Conservation (phyloP, 306 rosid genomes). For the Cucurbita moschata region DNA sequence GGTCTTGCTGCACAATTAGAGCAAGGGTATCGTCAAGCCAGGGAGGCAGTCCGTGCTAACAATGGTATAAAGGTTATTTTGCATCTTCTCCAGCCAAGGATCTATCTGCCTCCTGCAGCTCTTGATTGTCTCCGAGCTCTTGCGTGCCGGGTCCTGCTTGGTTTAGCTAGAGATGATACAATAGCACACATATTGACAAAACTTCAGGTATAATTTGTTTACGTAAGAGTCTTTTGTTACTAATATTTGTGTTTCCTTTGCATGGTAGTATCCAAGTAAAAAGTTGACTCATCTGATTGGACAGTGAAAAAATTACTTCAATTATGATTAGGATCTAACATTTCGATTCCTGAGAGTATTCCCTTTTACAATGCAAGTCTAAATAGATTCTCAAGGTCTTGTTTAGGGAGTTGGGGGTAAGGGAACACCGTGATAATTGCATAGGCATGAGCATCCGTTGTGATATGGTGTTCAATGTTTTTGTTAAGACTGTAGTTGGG, state of each 20-base stretch:
- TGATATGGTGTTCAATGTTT: no score
- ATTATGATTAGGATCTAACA: neutral
- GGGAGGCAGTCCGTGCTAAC: constrained; percentile 83
- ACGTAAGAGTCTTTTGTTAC: neutral
- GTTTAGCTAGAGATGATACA: constrained; percentile 87
- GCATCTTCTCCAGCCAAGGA: constrained; percentile 78
- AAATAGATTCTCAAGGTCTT: no score
- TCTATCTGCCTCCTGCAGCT: constrained; percentile 83
- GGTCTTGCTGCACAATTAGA: constrained; percentile 91
- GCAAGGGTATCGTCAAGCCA: constrained; percentile 82
- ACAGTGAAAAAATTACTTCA: neutral
- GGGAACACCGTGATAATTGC: no score
- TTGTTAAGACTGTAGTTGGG: no score
- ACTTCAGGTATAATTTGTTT: constrained; percentile 56
- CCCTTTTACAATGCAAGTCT: neutral
- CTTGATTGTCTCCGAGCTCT: constrained; percentile 95
- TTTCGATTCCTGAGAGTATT: neutral
- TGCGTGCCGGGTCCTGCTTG: constrained; percentile 89
- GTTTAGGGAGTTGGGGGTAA: no score
- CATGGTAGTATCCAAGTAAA: neutral
- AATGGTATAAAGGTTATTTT: constrained; percentile 93
- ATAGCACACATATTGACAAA: constrained; percentile 94
- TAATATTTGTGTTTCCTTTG: neutral
- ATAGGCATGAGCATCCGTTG: no score
- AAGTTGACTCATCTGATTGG: neutral